A percentile compares a stretch with the other conserved stretches of the same genome.
phyloP scores from a whole-genome alignment of 2,329 filamentous ascomycete species.

The Scedosporium aurantiacum region DNA sequence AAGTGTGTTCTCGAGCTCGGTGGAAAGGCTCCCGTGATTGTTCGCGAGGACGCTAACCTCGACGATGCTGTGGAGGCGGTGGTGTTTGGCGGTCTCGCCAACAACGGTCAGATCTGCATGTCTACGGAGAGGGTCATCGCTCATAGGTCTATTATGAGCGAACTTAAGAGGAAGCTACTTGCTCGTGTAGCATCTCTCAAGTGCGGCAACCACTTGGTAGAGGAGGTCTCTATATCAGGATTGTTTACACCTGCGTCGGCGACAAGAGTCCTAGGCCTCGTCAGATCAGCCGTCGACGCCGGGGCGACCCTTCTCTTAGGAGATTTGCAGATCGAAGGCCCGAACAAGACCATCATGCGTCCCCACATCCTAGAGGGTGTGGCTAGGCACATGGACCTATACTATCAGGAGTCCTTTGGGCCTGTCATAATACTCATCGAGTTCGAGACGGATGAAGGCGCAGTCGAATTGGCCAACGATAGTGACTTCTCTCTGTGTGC shows the following conservation, averaged over 20 bases:
- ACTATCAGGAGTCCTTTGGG: slow-evolving; percentile 56
- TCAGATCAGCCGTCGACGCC: slow-evolving; percentile 42
- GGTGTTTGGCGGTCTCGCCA: slow-evolving; percentile 48
- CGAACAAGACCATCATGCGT: slow-evolving; percentile 34
- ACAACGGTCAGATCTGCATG: slow-evolving; percentile 63
- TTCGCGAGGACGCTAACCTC: slow-evolving; percentile 57
- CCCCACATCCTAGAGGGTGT: slow-evolving; percentile 51
- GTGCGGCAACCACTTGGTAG: slow-evolving; percentile 16
- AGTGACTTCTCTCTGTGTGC: slow-evolving; percentile 57
- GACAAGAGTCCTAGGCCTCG: slow-evolving; percentile 22
- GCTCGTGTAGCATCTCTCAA: slow-evolving; percentile 14
- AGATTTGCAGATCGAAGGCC: slow-evolving; percentile 21
- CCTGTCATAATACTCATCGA: slow-evolving; percentile 51
- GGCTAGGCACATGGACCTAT: slow-evolving; percentile 54
- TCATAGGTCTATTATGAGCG: slow-evolving; percentile 30
- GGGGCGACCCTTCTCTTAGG: slow-evolving; percentile 48
- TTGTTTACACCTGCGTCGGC: slow-evolving; percentile 15
- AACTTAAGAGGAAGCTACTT: slow-evolving; percentile 33
- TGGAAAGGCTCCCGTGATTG: slow-evolving; percentile 56
- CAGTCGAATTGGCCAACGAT: slow-evolving; percentile 54
- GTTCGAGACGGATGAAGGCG: slow-evolving; percentile 49
- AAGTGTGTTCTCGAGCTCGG: slow-evolving; percentile 59
- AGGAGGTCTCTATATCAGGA: slow-evolving; percentile 17
- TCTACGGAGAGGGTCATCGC: slow-evolving; percentile 49
- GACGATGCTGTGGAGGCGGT: slow-evolving; percentile 48